These are phyloP conservation scores for Candida frijolesensis DNA, from an alignment of 1,139 yeast species.

Conservation along the genomic window DNA sequence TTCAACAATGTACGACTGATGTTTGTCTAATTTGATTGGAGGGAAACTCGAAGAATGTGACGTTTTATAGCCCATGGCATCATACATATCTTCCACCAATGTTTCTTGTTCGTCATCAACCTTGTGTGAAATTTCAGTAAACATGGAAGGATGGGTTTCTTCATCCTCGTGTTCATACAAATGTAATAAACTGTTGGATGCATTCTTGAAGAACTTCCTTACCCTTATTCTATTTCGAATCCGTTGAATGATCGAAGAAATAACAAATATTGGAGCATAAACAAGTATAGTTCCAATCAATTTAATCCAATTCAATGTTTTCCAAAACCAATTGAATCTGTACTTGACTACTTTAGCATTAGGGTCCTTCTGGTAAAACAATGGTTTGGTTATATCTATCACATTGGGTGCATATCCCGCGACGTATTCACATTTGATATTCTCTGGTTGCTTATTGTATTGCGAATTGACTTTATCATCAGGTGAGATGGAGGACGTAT, in stretches of 20 bases:
- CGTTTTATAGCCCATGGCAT: conserved; percentile 51
- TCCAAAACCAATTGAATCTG: conserved; percentile 16
- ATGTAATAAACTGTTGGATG: conserved; percentile 32
- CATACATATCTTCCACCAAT: conserved; percentile 62
- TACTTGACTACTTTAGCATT: conserved; percentile 6
- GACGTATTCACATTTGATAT: conserved; percentile 46
- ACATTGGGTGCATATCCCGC: conserved; percentile 56
- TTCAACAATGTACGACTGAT: conserved; percentile 55
- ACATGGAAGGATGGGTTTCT: conserved; percentile 10
- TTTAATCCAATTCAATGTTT: conserved; percentile 49
- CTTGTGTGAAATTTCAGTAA: conserved; percentile 21
- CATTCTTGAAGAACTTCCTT: conserved; percentile 28
- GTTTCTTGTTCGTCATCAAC: conserved; percentile 57
- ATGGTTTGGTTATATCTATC: conserved; percentile 46
- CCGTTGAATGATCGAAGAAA: conserved; percentile 46
- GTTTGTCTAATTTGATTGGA: conserved; percentile 37
- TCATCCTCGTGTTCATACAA: conserved; percentile 24
- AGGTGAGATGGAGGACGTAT: conserved; percentile 71
- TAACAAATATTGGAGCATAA: conserved; percentile 53
- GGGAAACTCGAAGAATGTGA: conserved; percentile 34
- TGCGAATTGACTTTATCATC: conserved; percentile 62
- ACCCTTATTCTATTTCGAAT: conserved; percentile 37
- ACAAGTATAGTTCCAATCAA: conserved; percentile 44
- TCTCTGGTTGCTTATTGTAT: conserved; percentile 40
- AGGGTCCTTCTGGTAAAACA: conserved; percentile 9